Conservation (phyloP, 192 early-diverging fungal species). For the Pecoramyces ruminantium region DNA sequence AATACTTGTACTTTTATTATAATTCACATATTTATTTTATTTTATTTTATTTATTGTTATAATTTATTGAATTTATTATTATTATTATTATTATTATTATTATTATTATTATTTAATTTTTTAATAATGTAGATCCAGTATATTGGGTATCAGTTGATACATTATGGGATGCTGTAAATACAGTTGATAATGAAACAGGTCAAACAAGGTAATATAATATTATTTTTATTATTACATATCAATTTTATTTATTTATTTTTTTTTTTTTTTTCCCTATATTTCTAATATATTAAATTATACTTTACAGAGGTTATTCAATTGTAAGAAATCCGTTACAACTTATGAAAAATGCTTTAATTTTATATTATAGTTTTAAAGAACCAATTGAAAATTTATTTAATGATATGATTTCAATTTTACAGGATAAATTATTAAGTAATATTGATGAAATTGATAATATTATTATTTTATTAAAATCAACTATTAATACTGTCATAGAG, state of each 20-base stretch:
- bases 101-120: too few species aligned
- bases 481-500: neutral
- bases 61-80: too few species aligned
- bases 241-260: too few species aligned
- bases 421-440: neutral
- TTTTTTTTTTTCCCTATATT: too few species aligned
- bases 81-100: too few species aligned
- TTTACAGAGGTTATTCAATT: neutral
- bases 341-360: neutral
- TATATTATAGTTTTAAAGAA: neutral
- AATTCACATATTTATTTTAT: too few species aligned
- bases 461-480: neutral
- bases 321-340: neutral
- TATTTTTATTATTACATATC: too few species aligned
- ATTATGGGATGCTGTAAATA: neutral
- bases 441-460: neutral
- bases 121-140: too few species aligned
- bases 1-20: too few species aligned
- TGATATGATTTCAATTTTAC: neutral
- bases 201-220: neutral
- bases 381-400: neutral
- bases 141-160: neutral
- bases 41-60: too few species aligned
- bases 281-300: too few species aligned
- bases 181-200: neutral